Conservation (phyloP, 73 alveolate genomes). For the Strombidium stylifer region DNA sequence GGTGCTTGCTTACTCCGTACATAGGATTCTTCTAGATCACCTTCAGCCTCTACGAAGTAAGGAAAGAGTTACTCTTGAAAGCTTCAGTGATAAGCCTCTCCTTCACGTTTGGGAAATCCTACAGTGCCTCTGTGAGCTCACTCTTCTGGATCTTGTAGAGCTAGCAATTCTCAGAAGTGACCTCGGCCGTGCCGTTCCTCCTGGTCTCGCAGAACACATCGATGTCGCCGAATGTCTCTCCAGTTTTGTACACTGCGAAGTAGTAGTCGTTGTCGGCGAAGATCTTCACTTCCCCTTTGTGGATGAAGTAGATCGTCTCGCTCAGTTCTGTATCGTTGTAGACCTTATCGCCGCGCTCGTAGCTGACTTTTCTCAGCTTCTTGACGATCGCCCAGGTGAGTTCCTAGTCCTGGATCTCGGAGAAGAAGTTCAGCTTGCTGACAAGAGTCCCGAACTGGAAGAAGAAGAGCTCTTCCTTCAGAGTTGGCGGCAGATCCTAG, state of each 20-base stretch:
- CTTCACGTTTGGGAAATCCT: too few species aligned
- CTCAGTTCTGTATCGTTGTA: conserved; percentile 40
- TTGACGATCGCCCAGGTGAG: conserved; percentile 53
- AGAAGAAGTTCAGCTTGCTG: not conserved
- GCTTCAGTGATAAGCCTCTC: too few species aligned
- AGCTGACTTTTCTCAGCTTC: conserved; percentile 25
- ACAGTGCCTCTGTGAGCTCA: too few species aligned
- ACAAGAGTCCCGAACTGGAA: conserved; percentile 4
- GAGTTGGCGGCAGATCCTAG: too few species aligned
- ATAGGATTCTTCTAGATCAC: too few species aligned
- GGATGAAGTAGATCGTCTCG: conserved; percentile 51
- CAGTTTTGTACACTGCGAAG: conserved; percentile 46
- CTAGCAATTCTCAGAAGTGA: too few species aligned
- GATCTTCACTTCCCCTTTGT: conserved; percentile 64
- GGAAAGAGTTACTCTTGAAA: too few species aligned
- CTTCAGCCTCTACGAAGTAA: too few species aligned
- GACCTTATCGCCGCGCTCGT: conserved; percentile 45
- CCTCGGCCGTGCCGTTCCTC: not conserved
- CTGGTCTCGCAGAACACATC: not conserved
- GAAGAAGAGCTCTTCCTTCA: too few species aligned
- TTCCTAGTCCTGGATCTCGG: not conserved
- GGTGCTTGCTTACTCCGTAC: too few species aligned
- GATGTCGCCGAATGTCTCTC: too few species aligned
- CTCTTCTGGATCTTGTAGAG: too few species aligned
- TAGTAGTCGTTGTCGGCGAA: conserved; percentile 55